A percentile compares a stretch with the other conserved stretches of the same genome.
phyloP scores from a whole-genome alignment of 1,139 yeast species.

The Yamadazyma triangularis region DNA sequence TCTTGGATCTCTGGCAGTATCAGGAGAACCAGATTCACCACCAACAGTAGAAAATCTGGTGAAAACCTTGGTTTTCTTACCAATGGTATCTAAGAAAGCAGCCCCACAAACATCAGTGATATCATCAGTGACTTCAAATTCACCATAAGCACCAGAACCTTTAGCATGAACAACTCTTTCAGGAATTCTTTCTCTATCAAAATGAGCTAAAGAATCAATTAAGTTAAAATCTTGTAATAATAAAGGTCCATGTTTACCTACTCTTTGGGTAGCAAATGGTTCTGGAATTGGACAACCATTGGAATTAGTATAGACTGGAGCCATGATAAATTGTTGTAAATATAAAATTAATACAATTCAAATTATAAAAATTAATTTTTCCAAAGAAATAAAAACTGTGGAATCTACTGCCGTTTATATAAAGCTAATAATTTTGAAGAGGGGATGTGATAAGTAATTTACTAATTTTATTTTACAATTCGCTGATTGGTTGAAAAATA shows the following conservation, averaged over 20 bases:
- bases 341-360: too few species aligned
- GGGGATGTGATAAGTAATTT: background rate
- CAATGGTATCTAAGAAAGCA: conserved; percentile 64
- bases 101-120: conserved; percentile 70
- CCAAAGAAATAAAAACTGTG: too few species aligned
- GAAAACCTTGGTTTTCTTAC: conserved; percentile 70
- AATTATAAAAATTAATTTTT: too few species aligned
- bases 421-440: background rate
- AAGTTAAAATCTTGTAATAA: conserved; percentile 75
- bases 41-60: conserved; percentile 88
- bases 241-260: conserved; percentile 72
- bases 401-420: too few species aligned
- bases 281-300: conserved; percentile 69
- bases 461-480: background rate
- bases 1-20: conserved; percentile 86
- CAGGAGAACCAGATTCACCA: conserved; percentile 82
- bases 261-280: conserved; percentile 69
- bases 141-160: conserved; percentile 84
- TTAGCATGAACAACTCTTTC: conserved; percentile 90
- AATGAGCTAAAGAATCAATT: conserved; percentile 74
- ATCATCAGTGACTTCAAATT: conserved; percentile 78
- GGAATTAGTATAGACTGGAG: conserved; percentile 58
- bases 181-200: conserved; percentile 84
- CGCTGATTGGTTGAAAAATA: background rate
- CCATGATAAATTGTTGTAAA: conserved; percentile 13